Percentiles rank a stretch among this genome's conserved stretches.
phyloP scores from a whole-genome alignment of 2,329 filamentous ascomycete genomes.

The Magnaporthiopsis incrustans region DNA sequence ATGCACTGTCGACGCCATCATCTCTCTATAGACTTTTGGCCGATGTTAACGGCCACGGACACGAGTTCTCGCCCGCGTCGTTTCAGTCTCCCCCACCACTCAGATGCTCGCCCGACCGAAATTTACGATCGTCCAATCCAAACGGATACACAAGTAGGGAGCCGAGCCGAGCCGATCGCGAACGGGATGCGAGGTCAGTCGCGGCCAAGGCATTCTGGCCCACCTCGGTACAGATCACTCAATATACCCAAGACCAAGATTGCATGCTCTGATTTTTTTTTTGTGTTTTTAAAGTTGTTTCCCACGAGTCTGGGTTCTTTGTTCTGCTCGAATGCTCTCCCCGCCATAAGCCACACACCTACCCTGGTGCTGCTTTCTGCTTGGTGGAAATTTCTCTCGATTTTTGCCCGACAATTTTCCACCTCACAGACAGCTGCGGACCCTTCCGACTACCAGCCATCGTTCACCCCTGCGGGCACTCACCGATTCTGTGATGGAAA shows the following conservation, averaged over 20 bases:
- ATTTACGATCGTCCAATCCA: not conserved
- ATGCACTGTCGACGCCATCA: not conserved
- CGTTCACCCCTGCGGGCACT: not conserved
- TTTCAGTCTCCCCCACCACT: too few species aligned
- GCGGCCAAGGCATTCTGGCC: not conserved
- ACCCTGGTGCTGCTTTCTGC: not conserved
- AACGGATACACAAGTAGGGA: not conserved
- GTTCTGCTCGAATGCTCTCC: not conserved
- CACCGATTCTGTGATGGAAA: not conserved
- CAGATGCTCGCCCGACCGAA: not conserved
- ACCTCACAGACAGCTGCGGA: too few species aligned
- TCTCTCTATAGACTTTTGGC: not conserved
- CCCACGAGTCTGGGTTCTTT: not conserved
- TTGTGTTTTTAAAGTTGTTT: not conserved
- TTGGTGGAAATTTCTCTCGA: not conserved
- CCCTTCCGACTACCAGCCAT: too few species aligned
- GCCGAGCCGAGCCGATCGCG: not conserved
- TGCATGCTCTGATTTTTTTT: not conserved
- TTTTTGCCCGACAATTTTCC: not conserved
- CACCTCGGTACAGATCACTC: not conserved
- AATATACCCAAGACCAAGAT: not conserved
- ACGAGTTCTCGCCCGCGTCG: not conserved
- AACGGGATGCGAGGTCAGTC: not conserved
- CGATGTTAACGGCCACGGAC: not conserved
- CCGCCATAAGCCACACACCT: too few species aligned